Conservation (phyloP, 2,329 filamentous ascomycete species). For the Orbilia ellipsospora region DNA sequence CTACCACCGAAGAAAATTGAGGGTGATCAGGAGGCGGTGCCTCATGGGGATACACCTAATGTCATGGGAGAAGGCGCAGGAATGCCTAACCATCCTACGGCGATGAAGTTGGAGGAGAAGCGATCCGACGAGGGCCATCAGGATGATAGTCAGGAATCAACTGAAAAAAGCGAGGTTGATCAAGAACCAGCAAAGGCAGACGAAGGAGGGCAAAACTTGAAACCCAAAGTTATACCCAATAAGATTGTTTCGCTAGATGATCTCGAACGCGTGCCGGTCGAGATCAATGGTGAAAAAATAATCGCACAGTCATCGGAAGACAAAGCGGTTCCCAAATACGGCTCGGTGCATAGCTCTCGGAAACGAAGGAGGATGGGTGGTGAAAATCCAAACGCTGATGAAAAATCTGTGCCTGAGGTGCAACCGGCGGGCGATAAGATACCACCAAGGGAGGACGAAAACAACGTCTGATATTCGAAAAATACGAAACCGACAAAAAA, state of each 20-base stretch:
- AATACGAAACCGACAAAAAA: not conserved
- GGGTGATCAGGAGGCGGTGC: not conserved
- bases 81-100: not conserved
- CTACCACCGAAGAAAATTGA: conserved; percentile 1
- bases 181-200: not conserved
- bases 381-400: not conserved
- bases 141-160: too few relatives aligned
- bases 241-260: conserved; percentile 52
- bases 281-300: conserved; percentile 36
- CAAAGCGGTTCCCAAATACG: not conserved
- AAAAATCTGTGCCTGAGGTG: not conserved
- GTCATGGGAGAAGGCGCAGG: not conserved
- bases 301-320: not conserved
- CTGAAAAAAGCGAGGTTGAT: not conserved
- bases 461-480: not conserved
- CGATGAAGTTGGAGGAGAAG: not conserved
- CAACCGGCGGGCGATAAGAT: not conserved
- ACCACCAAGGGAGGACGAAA: not conserved
- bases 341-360: not conserved
- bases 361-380: not conserved
- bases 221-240: conserved; percentile 20
- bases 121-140: not conserved
- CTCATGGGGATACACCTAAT: not conserved
- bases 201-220: not conserved
- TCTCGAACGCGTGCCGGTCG: conserved; percentile 38